phyloP scores from a whole-genome alignment of 768 basidiomycete genomes.

The Mycena pura region DNA sequence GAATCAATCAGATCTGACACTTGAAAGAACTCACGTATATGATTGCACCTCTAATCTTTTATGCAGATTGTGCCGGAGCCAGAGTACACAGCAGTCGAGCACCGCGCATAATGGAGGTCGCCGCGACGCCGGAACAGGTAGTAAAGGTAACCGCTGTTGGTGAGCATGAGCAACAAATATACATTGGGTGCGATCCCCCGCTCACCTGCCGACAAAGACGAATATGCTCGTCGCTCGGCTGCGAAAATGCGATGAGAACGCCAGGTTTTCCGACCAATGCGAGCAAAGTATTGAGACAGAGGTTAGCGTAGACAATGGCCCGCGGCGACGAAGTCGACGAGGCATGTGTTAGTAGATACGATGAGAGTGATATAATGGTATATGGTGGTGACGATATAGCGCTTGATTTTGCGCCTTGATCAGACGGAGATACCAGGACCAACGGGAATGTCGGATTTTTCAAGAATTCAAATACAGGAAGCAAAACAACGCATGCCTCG shows the following conservation, averaged over 20 bases:
- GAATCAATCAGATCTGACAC: neutral
- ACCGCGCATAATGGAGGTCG: constrained; percentile 62
- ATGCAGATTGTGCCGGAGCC: constrained; percentile 75
- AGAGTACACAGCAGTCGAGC: constrained; percentile 72
- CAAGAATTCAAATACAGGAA: constrained; percentile 69
- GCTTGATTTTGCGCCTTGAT: constrained; percentile 29
- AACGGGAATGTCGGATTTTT: constrained; percentile 56
- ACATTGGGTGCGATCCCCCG: neutral
- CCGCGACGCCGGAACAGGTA: constrained; percentile 47
- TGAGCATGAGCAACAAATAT: neutral
- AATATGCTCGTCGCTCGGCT: constrained; percentile 48
- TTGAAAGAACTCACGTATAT: constrained; percentile 53
- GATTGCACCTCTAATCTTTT: constrained; percentile 62
- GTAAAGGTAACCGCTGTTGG: constrained; percentile 55
- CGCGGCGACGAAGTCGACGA: constrained; percentile 64
- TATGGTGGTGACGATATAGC: constrained; percentile 46
- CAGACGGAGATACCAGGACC: constrained; percentile 44
- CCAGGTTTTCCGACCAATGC: constrained; percentile 55
- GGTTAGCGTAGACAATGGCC: constrained; percentile 66
- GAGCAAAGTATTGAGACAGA: constrained; percentile 61
- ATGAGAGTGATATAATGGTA: constrained; percentile 62
- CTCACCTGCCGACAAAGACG: constrained; percentile 70
- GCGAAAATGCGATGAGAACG: constrained; percentile 53
- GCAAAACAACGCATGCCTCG: constrained; percentile 62
- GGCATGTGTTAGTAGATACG: constrained; percentile 73